Base-by-base conservation (phyloP, 495 filamentous ascomycete genomes). In the Podospora didyma region DNA sequence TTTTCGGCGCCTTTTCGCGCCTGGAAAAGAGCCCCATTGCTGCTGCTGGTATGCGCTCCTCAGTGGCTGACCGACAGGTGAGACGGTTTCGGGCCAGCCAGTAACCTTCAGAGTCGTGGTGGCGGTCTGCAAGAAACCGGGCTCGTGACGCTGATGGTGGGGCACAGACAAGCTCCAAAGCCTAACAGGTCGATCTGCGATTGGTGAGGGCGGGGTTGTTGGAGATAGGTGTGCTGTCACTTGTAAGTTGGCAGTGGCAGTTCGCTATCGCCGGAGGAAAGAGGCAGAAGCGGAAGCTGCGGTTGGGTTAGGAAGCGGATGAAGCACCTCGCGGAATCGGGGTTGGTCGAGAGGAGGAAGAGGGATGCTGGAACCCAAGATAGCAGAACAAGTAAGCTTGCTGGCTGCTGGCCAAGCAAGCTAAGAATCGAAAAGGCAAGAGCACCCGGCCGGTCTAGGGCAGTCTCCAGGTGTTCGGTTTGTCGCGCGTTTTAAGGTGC, bases 11-110 rank as follows among this genome's bases (percentile, higher is more conserved):
- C 63, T 74, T 75, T 44, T 74, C 70, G 47, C 74, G 74, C 56
- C 76, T 67, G 9, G 78, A 78, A 68, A 82, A 82, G 51, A 82
- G 62, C 63, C 79, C 79, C 79, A 82, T 81, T 35, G 53, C 52
- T 49, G 50, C 50, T 53, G 3, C 24, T 35, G 21, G 5, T 22
- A 10, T 4, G 48, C 48, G 14, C 17, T 42, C 1, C 39, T 42
- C 39, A 42, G 39, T 42, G 39, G 39, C 39, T 17, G 14, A 26
- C 16, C 26, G 26, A 31, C 26, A 31, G 26, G 26, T 31, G 26
- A 31, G 26, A 31, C 26, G 26, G 26, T 31, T 9, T 31, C 26
- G 26, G 26, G 26, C 26, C 26, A 31, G 26, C 26, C 26, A 31
- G 26, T 31, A 31, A 31, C 26, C 26, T 31, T 31, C 26, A 31